Evolutionary conservation across 2,329 filamentous ascomycete genomes (phyloP).

Genomic region (Aspergillus transmontanensis): DNA sequence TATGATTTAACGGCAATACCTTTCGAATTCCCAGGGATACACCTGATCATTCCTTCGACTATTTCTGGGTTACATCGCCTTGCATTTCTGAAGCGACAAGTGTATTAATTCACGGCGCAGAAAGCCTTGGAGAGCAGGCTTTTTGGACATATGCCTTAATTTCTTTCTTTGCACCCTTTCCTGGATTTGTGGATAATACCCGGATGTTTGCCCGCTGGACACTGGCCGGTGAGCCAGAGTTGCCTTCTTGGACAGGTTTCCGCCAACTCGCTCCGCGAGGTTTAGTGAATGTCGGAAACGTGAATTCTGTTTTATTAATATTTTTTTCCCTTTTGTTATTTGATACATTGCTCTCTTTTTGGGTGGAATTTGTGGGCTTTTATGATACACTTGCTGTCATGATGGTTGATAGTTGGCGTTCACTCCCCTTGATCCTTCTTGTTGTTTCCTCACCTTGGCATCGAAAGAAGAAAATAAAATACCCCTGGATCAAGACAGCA

Average conservation of each 20-base stretch:
- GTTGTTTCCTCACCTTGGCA: constrained; percentile 1
- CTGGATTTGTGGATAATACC: constrained; percentile 17
- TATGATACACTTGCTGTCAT: constrained; percentile 4
- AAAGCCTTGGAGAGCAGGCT: constrained; percentile 19
- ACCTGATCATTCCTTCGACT: constrained; percentile 5
- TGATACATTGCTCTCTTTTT: not conserved
- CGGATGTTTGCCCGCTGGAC: constrained; percentile 7
- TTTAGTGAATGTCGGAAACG: constrained; percentile 9
- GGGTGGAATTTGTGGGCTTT: constrained; percentile 13
- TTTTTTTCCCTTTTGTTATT: constrained; percentile 4
- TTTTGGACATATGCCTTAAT: constrained; percentile 23
- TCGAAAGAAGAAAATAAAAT: constrained; percentile 24
- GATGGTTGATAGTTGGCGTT: constrained; percentile 11
- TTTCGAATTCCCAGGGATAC: constrained; percentile 4
- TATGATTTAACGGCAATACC: constrained; percentile 20
- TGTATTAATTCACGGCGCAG: constrained; percentile 22
- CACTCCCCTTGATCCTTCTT: not conserved
- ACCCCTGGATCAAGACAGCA: constrained; percentile 20
- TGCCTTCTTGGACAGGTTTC: constrained; percentile 13
- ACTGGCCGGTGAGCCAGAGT: constrained; percentile 1
- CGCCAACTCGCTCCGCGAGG: constrained; percentile 6
- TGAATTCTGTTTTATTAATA: constrained; percentile 17
- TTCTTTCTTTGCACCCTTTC: constrained; percentile 16
- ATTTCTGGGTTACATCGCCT: constrained; percentile 11
- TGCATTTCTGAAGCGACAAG: constrained; percentile 17